Evolutionary conservation across 1,284 basidiomycete genomes (phyloP).

Genomic region (Testicularia cyperi): DNA sequence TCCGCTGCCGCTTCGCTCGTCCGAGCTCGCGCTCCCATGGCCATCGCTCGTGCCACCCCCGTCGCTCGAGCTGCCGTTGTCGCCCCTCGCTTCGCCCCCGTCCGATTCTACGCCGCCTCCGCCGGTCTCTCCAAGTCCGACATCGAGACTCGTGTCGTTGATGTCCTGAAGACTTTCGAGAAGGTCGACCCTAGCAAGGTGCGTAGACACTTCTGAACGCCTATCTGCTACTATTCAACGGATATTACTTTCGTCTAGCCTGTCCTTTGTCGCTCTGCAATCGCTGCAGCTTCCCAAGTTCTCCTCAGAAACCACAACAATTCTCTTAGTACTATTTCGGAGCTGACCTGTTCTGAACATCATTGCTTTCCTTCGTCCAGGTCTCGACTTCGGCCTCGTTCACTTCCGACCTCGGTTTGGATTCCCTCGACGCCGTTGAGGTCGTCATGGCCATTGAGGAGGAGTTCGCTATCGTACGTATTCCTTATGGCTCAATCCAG

Average conservation of each 20-base stretch:
- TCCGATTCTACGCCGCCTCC: slow-evolving; percentile 72
- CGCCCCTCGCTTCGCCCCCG: slow-evolving; percentile 34
- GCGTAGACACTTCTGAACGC: too few relatives aligned
- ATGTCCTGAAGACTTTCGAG: slow-evolving; percentile 91
- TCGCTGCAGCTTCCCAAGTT: too few relatives aligned
- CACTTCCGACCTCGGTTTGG: slow-evolving; percentile 84
- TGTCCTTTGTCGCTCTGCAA: too few relatives aligned
- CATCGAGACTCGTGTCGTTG: slow-evolving; percentile 79
- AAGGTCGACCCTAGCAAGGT: slow-evolving; percentile 81
- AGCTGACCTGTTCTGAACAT: background rate
- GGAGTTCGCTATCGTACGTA: slow-evolving; percentile 66
- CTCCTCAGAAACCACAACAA: too few relatives aligned
- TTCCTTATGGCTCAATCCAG: too few relatives aligned
- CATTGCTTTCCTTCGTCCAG: slow-evolving; percentile 62
- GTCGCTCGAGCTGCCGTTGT: slow-evolving; percentile 37
- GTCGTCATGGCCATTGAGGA: slow-evolving; percentile 99
- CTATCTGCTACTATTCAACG: too few relatives aligned
- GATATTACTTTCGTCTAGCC: too few relatives aligned
- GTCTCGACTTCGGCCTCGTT: slow-evolving; percentile 76
- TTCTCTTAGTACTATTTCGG: too few relatives aligned
- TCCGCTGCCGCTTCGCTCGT: slow-evolving; percentile 35
- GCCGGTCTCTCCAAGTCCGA: slow-evolving; percentile 73
- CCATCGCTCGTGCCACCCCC: slow-evolving; percentile 11
- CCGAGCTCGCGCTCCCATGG: slow-evolving; percentile 31
- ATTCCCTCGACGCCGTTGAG: slow-evolving; percentile 96